Percentiles rank a stretch among this genome's conserved stretches.
Conservation (phyloP, 2,329 filamentous ascomycete genomes). For the Biscogniauxia marginata region DNA sequence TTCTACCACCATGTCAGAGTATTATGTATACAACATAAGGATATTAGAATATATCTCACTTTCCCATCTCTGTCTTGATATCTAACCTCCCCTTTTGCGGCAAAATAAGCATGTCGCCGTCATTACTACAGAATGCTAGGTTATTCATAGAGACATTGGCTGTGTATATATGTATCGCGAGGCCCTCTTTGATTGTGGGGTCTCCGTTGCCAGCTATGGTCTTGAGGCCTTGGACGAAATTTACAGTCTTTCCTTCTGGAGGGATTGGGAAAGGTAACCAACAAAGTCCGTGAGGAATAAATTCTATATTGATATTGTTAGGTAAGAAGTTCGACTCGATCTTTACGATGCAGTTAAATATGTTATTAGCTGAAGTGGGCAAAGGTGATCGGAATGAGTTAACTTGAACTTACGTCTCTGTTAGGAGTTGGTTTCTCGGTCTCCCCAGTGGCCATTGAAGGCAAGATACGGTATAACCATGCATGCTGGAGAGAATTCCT, state of each 20-base stretch:
- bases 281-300: constrained; percentile 40
- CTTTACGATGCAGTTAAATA: constrained; percentile 4
- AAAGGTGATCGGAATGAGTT: neutral
- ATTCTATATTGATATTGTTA: constrained; percentile 38
- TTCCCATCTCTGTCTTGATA: constrained; percentile 64
- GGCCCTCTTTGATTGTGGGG: constrained; percentile 47
- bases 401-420: constrained; percentile 2
- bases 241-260: constrained; percentile 33
- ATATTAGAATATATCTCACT: neutral
- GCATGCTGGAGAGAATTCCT: constrained; percentile 24
- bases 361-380: too few relatives aligned
- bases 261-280: constrained; percentile 38
- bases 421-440: constrained; percentile 10
- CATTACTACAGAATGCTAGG: constrained; percentile 50
- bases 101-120: constrained; percentile 65
- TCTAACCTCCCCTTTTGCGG: constrained; percentile 62
- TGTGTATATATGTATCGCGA: constrained; percentile 49
- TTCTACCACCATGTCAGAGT: constrained; percentile 8
- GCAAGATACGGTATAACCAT: constrained; percentile 33
- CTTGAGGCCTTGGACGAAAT: constrained; percentile 48
- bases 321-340: constrained; percentile 37
- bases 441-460: constrained; percentile 26
- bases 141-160: constrained; percentile 46
- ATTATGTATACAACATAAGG: constrained; percentile 34
- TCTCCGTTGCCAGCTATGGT: constrained; percentile 50